Evolutionary conservation across 148 eudicot species (phyloP), one percentile per base, ranked within the genome.

Genomic region (Amaranthus cruentus): DNA sequence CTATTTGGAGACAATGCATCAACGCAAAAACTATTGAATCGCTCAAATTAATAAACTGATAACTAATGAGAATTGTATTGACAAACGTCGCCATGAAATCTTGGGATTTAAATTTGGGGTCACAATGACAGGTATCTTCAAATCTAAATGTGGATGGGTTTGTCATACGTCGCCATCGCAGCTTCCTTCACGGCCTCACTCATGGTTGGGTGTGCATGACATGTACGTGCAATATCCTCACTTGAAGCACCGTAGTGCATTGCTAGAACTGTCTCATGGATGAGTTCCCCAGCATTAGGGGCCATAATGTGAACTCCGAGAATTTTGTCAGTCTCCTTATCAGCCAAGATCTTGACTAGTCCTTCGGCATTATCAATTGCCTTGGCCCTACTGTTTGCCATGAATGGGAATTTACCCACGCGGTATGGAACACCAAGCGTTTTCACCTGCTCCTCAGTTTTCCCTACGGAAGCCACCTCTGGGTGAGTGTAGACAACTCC

Each of bases 121-220:
- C 21, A 38, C 43, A 21, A 47, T 67, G 12, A 67, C 44, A 49
- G 13, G 6, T 11, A 21, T 42, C 18, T 2, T 10, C 13, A 50
- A 50, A 50, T 64, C 80, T 81, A 84, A 21, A 84, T 81, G 84
- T 84, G 86, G 80, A 86, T 84, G 77, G 85, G 78, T 55, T 78
- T 77, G 78, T 78, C 83, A 54, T 81, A 82, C 3, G 83, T 76
- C 52, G 83, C 83, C 97, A 94, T 91, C 47, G 98, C 98, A 68
- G 98, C 98, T 77, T 94, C 97, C 77, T 94, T 94, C 78, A 94
- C 18, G 3, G 98, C 98, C 79, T 94, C 98, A 9, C 97, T 91
- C 97, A 94, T 89, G n/a, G 98, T 94, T 21, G 98, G 98, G 83
- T 94, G 98, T 7, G 97, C 98, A 55, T 94, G 98, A 79, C 98